A percentile compares a stretch with the other conserved stretches of the same genome.
These are phyloP conservation scores for Paraphoma chrysanthemicola DNA, from an alignment of 2,329 filamentous ascomycete species.

Conservation along the genomic window DNA sequence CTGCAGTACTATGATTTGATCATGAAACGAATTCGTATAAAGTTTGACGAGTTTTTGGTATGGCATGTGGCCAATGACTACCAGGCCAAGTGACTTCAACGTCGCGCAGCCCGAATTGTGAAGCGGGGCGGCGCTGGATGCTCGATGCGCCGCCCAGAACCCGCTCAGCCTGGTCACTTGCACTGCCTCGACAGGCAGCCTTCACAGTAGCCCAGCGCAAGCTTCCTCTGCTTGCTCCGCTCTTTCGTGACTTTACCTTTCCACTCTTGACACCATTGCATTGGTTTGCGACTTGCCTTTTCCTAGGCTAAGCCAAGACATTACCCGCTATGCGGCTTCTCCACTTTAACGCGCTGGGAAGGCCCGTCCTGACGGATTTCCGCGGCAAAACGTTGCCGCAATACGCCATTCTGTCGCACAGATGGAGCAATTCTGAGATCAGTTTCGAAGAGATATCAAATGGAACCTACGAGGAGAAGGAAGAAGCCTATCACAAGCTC, in stretches of 20 bases:
- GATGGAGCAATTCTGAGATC: conserved; percentile 39
- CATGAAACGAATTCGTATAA: too few species aligned
- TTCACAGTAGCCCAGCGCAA: conserved; percentile 7
- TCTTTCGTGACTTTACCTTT: not conserved
- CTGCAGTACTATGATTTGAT: too few species aligned
- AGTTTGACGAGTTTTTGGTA: too few species aligned
- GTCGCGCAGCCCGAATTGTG: not conserved
- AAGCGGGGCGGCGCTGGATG: not conserved
- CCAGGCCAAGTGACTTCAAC: too few species aligned
- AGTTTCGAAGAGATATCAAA: conserved; percentile 29
- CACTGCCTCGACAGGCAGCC: conserved; percentile 5
- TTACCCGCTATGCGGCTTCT: conserved; percentile 18
- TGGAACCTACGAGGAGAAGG: conserved; percentile 12
- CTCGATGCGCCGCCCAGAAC: not conserved
- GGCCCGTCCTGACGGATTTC: conserved; percentile 18
- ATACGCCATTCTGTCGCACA: conserved; percentile 48
- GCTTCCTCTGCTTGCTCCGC: conserved; percentile 4
- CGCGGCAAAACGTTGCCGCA: conserved; percentile 16
- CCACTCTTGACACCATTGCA: not conserved
- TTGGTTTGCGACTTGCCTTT: not conserved
- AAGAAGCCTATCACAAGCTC: conserved; percentile 23
- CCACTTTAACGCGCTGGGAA: conserved; percentile 9
- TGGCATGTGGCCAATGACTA: too few species aligned
- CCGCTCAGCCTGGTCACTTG: conserved; percentile 5
- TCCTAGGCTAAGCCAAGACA: not conserved